Evolutionary conservation across 75 land plant species (phyloP).

Genomic region (Pseudotsuga menziesii): DNA sequence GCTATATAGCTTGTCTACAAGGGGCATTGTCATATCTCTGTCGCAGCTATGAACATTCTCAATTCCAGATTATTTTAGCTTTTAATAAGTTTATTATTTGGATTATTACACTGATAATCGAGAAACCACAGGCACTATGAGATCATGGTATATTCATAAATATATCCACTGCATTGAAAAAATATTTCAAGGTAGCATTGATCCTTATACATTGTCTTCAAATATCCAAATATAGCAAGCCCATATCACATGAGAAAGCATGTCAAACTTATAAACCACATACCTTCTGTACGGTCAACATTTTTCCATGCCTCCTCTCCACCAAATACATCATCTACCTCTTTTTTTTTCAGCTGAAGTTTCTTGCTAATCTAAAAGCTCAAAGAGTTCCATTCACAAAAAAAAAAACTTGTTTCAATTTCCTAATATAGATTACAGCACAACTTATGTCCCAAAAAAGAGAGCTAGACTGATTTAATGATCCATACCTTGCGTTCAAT

Average conservation of each 20-base stretch:
- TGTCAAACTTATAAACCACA: background rate
- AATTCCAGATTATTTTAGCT: too few species aligned
- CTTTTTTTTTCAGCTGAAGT: conserved; percentile 30
- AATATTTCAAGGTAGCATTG: too few species aligned
- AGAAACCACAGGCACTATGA: background rate
- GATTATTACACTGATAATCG: background rate
- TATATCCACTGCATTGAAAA: background rate
- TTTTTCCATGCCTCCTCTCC: conserved; percentile 57
- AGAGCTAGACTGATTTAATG: background rate
- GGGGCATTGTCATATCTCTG: too few species aligned
- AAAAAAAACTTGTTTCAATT: background rate
- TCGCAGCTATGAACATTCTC: too few species aligned
- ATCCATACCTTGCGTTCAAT: conserved; percentile 40
- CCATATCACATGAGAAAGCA: background rate
- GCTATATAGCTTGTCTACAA: too few species aligned
- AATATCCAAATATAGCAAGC: background rate
- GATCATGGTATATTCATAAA: background rate
- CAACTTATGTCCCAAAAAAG: conserved; percentile 1
- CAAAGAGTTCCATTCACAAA: background rate
- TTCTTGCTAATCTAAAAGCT: conserved; percentile 31
- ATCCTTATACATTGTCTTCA: background rate
- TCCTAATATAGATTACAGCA: background rate
- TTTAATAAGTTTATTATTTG: too few species aligned
- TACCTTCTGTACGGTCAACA: conserved; percentile 42
- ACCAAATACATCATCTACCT: conserved; percentile 48